Conservation (phyloP, 2,329 filamentous ascomycete genomes). For the Phialophora expanda region DNA sequence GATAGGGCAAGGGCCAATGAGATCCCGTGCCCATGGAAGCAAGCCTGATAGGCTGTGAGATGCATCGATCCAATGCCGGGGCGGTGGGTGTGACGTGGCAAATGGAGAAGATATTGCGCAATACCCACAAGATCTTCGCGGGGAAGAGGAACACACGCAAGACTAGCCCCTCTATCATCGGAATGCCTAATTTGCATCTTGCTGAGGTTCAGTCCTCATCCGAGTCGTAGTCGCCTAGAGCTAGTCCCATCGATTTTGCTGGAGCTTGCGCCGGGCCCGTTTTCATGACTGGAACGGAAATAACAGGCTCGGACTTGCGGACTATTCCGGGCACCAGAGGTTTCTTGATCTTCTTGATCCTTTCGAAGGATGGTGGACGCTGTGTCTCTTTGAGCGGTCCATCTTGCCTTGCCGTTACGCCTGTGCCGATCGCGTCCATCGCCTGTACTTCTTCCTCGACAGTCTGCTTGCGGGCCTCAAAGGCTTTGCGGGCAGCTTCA, state of each 20-base stretch:
- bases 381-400: slow-evolving; percentile 36
- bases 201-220: slow-evolving; percentile 32
- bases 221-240: slow-evolving; percentile 38
- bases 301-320: slow-evolving; percentile 65
- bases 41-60: not conserved
- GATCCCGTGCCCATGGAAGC: not conserved
- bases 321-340: slow-evolving; percentile 74
- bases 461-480: slow-evolving; percentile 66
- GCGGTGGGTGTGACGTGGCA: slow-evolving; percentile 18
- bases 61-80: not conserved
- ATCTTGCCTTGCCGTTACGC: slow-evolving; percentile 42
- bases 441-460: slow-evolving; percentile 57
- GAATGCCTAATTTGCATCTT: slow-evolving; percentile 2
- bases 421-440: slow-evolving; percentile 48
- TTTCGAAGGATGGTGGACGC: slow-evolving; percentile 70
- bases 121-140: not conserved
- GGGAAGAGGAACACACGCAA: not conserved
- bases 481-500: slow-evolving; percentile 78
- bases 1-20: slow-evolving; percentile 8
- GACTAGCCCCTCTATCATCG: not conserved
- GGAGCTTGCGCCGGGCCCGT: slow-evolving; percentile 12
- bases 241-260: slow-evolving; percentile 26
- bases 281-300: slow-evolving; percentile 7
- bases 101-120: not conserved
- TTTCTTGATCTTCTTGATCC: slow-evolving; percentile 85